phyloP scores from a whole-genome alignment of 176 grass and related monocot species.

The Juncus inflexus region DNA sequence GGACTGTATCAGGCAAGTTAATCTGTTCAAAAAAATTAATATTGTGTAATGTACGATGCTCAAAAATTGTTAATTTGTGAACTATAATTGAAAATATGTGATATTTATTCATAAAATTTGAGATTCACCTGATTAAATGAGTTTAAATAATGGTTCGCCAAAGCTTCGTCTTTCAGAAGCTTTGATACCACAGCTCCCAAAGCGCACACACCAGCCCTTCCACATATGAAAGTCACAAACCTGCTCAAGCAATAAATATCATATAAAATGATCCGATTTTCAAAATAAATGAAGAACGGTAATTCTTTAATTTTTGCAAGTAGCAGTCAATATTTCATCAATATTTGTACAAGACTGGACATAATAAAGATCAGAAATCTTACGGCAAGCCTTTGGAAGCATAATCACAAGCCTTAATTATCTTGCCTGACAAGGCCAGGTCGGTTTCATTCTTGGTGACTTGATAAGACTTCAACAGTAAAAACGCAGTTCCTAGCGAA shows the following conservation, averaged over 20 bases:
- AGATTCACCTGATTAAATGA: slow-evolving; percentile 64
- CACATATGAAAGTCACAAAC: slow-evolving; percentile 89
- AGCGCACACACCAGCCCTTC: slow-evolving; percentile 72
- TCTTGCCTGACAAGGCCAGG: slow-evolving; percentile 44
- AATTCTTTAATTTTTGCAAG: neutral
- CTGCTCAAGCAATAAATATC: slow-evolving; percentile 35
- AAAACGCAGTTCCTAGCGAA: slow-evolving; percentile 63
- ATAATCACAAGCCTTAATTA: slow-evolving; percentile 50
- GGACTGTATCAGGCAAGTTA: slow-evolving; percentile 51
- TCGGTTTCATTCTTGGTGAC: slow-evolving; percentile 49
- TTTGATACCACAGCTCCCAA: slow-evolving; percentile 68
- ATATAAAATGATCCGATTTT: slow-evolving; percentile 2
- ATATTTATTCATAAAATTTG: neutral
- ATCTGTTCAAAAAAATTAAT: slow-evolving; percentile 45
- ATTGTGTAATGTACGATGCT: neutral
- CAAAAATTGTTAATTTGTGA: neutral
- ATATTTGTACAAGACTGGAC: neutral
- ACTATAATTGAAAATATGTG: slow-evolving; percentile 4
- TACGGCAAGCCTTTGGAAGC: slow-evolving; percentile 67
- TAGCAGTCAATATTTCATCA: neutral
- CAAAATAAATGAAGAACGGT: slow-evolving; percentile 8
- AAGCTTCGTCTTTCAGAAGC: slow-evolving; percentile 37
- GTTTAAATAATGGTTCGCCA: slow-evolving; percentile 52
- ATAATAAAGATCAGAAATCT: slow-evolving; percentile 14
- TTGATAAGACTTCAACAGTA: slow-evolving; percentile 82